Evolutionary conservation across 805 yeast species (phyloP).

Genomic region (Torulaspora franciscae): DNA sequence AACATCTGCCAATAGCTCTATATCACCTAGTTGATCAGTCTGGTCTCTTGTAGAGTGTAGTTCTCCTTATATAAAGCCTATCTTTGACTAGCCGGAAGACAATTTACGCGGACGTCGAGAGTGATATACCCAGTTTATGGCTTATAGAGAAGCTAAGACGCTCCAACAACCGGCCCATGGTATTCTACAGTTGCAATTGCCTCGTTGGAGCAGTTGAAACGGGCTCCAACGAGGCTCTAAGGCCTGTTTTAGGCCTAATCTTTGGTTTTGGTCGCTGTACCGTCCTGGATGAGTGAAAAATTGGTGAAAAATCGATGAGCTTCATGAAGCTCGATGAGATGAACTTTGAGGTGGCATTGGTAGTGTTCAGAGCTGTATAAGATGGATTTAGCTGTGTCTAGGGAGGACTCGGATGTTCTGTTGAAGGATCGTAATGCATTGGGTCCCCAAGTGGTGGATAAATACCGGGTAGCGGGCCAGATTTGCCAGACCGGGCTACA

Average conservation of each 20-base stretch:
- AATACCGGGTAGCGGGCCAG: slow-evolving; percentile 86
- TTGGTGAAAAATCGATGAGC: slow-evolving; percentile 9
- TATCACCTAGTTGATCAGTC: background rate
- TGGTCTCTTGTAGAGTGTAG: background rate
- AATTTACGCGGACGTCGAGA: background rate
- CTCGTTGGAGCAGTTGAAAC: background rate
- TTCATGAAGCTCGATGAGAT: slow-evolving; percentile 6
- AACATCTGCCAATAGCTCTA: background rate
- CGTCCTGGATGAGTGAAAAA: slow-evolving; percentile 9
- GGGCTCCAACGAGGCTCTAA: background rate
- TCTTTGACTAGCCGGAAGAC: background rate
- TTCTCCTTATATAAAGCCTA: background rate
- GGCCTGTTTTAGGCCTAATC: background rate
- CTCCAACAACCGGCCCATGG: background rate
- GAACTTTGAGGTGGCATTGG: slow-evolving; percentile 4
- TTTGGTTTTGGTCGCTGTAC: background rate
- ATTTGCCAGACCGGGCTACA: slow-evolving; percentile 76
- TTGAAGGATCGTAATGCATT: slow-evolving; percentile 69
- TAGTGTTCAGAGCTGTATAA: background rate
- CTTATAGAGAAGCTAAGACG: background rate
- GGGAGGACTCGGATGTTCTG: slow-evolving; percentile 66
- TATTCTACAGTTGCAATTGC: background rate
- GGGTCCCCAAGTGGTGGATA: slow-evolving; percentile 58
- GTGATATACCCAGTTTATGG: background rate
- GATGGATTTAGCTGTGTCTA: slow-evolving; percentile 74